Conservation (phyloP, 192 early-diverging fungal genomes). For the Glomus cerebriforme region DNA sequence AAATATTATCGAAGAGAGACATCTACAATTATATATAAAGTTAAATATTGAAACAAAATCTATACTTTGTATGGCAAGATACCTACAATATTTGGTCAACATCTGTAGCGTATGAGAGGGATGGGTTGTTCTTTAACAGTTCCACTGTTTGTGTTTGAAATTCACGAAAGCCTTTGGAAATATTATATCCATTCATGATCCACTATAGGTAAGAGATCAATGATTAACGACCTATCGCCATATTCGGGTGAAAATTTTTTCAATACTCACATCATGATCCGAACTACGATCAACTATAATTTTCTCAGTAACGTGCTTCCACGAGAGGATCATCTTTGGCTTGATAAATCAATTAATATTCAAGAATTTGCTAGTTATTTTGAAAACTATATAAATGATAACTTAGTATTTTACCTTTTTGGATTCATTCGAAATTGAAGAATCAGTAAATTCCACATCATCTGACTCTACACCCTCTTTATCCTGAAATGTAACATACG, state of each 20-base stretch:
- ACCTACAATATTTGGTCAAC: constrained; percentile 25
- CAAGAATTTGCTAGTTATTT: constrained; percentile 18
- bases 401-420: constrained; percentile 22
- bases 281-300: constrained; percentile 11
- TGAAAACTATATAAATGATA: constrained; percentile 25
- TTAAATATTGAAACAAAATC: constrained; percentile 21
- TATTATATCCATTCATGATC: constrained; percentile 5
- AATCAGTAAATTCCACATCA: constrained; percentile 12
- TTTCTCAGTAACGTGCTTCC: constrained; percentile 14
- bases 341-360: constrained; percentile 16
- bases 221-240: background rate
- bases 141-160: constrained; percentile 15
- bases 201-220: constrained; percentile 19
- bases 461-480: background rate
- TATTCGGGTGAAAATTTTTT: constrained; percentile 9
- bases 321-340: constrained; percentile 16
- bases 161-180: background rate
- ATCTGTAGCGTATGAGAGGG: constrained; percentile 15
- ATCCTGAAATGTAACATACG: constrained; percentile 14
- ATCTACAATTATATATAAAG: constrained; percentile 30
- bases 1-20: constrained; percentile 25
- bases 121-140: constrained; percentile 12
- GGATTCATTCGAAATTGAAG: constrained; percentile 12
- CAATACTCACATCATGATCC: constrained; percentile 18
- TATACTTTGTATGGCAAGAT: background rate